Base-by-base conservation (phyloP, 2,329 filamentous ascomycete species). In the Raffaelea albimanens region DNA sequence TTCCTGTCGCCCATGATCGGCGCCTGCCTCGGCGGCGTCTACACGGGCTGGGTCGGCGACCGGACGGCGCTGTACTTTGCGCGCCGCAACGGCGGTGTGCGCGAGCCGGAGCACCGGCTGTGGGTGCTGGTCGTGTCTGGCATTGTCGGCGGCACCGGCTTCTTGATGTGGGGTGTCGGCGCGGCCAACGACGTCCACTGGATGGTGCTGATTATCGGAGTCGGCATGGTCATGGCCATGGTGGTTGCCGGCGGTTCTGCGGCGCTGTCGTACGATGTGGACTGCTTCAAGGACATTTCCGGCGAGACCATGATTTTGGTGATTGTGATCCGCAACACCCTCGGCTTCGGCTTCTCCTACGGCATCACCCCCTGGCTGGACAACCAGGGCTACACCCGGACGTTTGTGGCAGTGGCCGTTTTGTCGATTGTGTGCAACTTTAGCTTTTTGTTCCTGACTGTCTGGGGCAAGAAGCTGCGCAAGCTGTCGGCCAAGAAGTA, bases 211-310 rank as follows among this genome's bases (percentile, higher is more conserved):
- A 63, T 75, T 4, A 59, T 71, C 50, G 72, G 72, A 1, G 75
- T 71, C 52, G 67, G 51, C 1, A 56, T 54, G 20, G 48, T 59
- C 2, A 61, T 61, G 1, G 55, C 63, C n/a, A 58, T 61, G 45
- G 60, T 63, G 4, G 55, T 58, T 3, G 76, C 76, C 0, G 60
- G 83, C 10, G 78, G 79, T 0, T 70, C 71, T 10, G 82, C 83
- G 48, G 69, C 66, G 4, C 73, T 67, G 21, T 78, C 66, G 3
- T 82, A 82, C 55, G 75, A 76, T 0, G 72, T 83, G 14, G 80
- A 83, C 57, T 73, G 69, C 45, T 83, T 83, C 60, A 83, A 82
- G 62, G 78, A 79, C 0, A 73, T 81, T 2, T 71, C 78, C 0
- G 78, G 79, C 5, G 40, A 43, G 16, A 52, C 51, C 8, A 50